phyloP scores from a whole-genome alignment of 1,284 basidiomycete genomes.

The Pseudozyma tsukubaensis region DNA sequence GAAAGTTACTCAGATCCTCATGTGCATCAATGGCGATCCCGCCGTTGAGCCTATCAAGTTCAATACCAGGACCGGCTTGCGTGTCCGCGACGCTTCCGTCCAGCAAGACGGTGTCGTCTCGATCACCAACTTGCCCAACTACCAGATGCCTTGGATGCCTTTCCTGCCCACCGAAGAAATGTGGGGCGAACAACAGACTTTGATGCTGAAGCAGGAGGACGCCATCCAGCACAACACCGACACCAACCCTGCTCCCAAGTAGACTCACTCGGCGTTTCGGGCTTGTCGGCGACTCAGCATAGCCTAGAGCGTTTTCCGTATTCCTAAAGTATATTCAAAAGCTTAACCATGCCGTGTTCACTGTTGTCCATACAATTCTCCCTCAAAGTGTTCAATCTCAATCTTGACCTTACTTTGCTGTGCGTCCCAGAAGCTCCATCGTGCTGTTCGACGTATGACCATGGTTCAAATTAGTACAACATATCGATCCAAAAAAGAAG shows the following conservation, averaged over 20 bases:
- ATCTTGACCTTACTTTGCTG: too few species aligned
- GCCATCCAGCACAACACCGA: constrained; percentile 33
- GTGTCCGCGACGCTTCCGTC: constrained; percentile 25
- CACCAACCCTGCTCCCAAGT: constrained; percentile 12
- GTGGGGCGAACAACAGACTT: constrained; percentile 40
- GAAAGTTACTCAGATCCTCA: constrained; percentile 23
- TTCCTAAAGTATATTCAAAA: too few species aligned
- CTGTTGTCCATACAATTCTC: too few species aligned
- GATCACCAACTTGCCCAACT: constrained; percentile 44
- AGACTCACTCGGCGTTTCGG: background rate
- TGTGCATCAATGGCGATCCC: constrained; percentile 49
- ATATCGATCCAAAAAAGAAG: background rate
- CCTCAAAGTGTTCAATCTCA: too few species aligned
- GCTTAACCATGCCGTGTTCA: too few species aligned
- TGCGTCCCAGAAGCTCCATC: too few species aligned
- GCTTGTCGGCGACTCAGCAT: too few species aligned
- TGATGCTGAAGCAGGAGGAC: constrained; percentile 40
- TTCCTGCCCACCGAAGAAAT: constrained; percentile 44
- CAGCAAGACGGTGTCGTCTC: constrained; percentile 22
- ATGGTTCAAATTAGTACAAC: too few species aligned
- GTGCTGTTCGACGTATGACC: too few species aligned
- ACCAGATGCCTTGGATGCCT: constrained; percentile 44
- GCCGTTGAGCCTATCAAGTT: constrained; percentile 36
- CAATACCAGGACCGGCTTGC: constrained; percentile 39
- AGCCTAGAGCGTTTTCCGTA: too few species aligned